A percentile compares a stretch with the other conserved stretches of the same genome.
phyloP scores from a whole-genome alignment of 352 stramenopile genomes.

The Phytopythium aichiense region DNA sequence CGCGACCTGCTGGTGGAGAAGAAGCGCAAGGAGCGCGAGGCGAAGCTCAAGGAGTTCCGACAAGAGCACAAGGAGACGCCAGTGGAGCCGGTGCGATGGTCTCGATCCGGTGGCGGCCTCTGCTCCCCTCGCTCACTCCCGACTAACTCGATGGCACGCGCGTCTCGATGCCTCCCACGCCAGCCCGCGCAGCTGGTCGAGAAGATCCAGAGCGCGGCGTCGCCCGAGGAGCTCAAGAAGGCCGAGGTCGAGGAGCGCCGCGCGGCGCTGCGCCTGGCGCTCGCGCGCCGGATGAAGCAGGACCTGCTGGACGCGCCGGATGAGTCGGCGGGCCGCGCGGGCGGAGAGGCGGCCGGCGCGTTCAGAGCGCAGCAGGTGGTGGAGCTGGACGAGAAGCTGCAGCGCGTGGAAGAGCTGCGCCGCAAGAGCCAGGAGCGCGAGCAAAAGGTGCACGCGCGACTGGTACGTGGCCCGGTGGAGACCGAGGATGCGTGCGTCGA shows the following conservation, averaged over 20 bases:
- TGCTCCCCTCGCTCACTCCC: not conserved
- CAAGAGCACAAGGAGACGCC: constrained; percentile 64
- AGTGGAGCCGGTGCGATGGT: constrained; percentile 35
- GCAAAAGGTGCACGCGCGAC: constrained; percentile 47
- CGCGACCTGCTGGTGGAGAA: constrained; percentile 78
- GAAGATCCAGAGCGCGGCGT: constrained; percentile 53
- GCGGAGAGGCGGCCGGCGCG: constrained; percentile 1
- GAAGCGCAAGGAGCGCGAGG: constrained; percentile 73
- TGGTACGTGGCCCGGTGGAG: constrained; percentile 20
- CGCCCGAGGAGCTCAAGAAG: constrained; percentile 56
- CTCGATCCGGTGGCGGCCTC: not conserved
- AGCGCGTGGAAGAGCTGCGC: constrained; percentile 69
- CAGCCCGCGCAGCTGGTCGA: constrained; percentile 51
- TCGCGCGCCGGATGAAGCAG: constrained; percentile 80
- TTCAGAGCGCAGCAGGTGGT: constrained; percentile 62
- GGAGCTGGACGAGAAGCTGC: constrained; percentile 76
- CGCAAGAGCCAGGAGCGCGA: constrained; percentile 59
- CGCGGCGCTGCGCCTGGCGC: constrained; percentile 61
- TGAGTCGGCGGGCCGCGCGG: constrained; percentile 11
- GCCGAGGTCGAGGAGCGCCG: constrained; percentile 62
- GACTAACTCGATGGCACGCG: not conserved
- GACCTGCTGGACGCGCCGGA: constrained; percentile 51
- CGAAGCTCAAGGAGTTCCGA: constrained; percentile 69
- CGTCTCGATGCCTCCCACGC: not conserved
- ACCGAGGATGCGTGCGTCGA: not conserved